Conservation (phyloP, 2,329 filamentous ascomycete genomes). For the Trichocomaceae sp. region DNA sequence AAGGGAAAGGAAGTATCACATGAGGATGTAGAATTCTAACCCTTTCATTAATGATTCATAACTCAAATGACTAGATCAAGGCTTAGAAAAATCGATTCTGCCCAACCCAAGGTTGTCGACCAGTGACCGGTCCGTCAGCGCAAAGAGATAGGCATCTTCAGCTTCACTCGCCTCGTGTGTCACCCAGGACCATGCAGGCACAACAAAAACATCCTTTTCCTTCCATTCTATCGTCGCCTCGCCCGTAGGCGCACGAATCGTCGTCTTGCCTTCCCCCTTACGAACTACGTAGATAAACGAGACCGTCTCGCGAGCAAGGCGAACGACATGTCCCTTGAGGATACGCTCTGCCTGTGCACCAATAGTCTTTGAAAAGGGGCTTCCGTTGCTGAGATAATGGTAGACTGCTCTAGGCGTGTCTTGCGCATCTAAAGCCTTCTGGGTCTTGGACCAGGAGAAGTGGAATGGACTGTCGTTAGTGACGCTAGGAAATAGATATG, state of each 20-base stretch:
- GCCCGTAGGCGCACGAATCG: not conserved
- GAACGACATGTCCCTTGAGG: not conserved
- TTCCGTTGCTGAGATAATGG: not conserved
- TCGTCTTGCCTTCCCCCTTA: not conserved
- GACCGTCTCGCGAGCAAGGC: not conserved
- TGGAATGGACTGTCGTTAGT: not conserved
- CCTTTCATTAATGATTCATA: not conserved
- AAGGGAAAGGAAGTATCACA: too few relatives aligned
- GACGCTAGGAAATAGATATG: not conserved
- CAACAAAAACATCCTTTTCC: not conserved
- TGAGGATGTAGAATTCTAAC: too few relatives aligned
- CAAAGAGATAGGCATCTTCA: not conserved
- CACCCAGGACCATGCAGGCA: not conserved
- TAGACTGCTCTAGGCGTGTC: not conserved
- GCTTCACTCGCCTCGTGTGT: not conserved
- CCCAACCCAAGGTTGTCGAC: not conserved
- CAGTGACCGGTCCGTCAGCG: not conserved
- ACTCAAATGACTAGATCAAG: not conserved
- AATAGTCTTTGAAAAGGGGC: not conserved
- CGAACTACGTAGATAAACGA: not conserved
- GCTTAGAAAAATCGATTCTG: not conserved
- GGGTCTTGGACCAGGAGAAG: not conserved
- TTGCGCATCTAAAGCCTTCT: not conserved
- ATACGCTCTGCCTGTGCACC: not conserved
- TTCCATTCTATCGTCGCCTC: not conserved